Base-by-base conservation (phyloP, 1,284 basidiomycete species). In the Ganoderma leucocontextum region DNA sequence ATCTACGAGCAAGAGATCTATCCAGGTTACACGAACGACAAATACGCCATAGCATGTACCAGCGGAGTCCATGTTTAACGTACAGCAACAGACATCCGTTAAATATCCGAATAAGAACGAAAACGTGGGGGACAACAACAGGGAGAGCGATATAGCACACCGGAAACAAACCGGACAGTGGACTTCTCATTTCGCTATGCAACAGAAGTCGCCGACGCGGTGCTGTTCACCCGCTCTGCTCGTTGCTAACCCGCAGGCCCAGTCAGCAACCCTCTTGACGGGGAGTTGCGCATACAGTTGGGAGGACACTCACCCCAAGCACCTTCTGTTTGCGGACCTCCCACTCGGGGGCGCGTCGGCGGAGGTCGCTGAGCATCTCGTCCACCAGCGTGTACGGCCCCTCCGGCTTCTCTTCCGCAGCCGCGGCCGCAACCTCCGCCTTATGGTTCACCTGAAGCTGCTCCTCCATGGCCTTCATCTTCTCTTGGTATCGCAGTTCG, bases 341-440 rank as follows among this genome's bases (percentile, higher is more conserved):
- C 86, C 90, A 90, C 71, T 90, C 90, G n/a, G 90, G 90, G 70
- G 85, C 87, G 66, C 82, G 77, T 44, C 82, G 78, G 63, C 87
- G 83, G 65, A 92, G 80, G 57, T 87, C 85, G 59, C 75, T 70
- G 55, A 81, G 59, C 65, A 81, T 72, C 60, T 79, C 78, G 17
- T 79, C 77, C 9, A 74, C 76, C 35, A 79, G 68, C 36, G 65
- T 66, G 47, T 71, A 73, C 62, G 72, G 64, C 44, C 65, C 75
- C 33, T 68, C 64, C 53, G 73, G 71, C 62, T 62, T 72, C 65
- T 66, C 72, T 19, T 75, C 72, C 52, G 70, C 64, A 47, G 70
- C 70, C 15, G 65, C 64, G 42, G 70, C 70, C 15, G 65, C 75
- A 13, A 60, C 58, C 70, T 72, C 72, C 39, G 68, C 73, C 70